phyloP scores from a whole-genome alignment of 176 grass and related monocot species.

The Puccinellia tenuiflora region DNA sequence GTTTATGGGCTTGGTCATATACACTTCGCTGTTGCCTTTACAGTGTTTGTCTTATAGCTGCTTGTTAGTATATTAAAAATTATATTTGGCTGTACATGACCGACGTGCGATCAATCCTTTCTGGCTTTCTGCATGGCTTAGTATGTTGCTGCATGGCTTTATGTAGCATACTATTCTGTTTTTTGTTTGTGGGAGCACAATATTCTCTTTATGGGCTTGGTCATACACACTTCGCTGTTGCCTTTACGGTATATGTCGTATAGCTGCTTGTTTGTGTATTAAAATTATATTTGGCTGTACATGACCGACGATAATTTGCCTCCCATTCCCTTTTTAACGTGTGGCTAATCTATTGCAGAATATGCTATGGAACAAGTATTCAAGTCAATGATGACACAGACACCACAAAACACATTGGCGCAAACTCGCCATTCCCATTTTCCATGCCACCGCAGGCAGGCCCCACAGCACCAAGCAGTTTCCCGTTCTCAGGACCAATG shows the following conservation, averaged over 20 bases:
- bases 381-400: constrained; percentile 90
- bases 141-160: no score
- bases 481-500: constrained; percentile 34
- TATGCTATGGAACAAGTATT: constrained; percentile 88
- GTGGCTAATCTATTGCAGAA: constrained; percentile 43
- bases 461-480: constrained; percentile 43
- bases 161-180: no score
- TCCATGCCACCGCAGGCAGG: constrained; percentile 44
- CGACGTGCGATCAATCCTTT: no score
- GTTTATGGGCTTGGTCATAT: background rate
- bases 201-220: no score
- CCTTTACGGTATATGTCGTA: no score
- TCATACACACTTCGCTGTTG: no score
- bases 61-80: background rate
- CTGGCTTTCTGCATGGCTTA: no score
- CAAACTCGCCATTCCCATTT: constrained; percentile 75
- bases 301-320: no score
- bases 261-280: no score
- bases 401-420: constrained; percentile 57
- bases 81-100: background rate
- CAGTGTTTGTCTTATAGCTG: background rate
- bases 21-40: background rate
- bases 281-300: no score
- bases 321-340: background rate
- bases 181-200: no score